A percentile compares a stretch with the other conserved stretches of the same genome.
Conservation (phyloP, 805 yeast genomes). For the Ogataea siamensis region DNA sequence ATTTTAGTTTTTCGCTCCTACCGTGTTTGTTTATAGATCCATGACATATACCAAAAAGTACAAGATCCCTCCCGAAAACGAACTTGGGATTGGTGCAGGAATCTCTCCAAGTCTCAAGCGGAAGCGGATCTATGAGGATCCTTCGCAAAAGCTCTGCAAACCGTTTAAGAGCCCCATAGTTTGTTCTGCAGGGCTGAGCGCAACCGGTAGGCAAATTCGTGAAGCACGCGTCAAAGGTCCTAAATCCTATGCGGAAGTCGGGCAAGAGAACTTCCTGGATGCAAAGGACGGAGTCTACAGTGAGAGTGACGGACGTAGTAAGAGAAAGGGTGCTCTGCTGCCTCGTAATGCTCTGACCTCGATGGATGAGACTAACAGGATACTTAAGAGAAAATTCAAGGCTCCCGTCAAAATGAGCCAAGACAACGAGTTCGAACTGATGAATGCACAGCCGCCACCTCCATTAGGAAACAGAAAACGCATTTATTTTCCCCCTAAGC, state of each 20-base stretch:
- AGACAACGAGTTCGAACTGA: slow-evolving; percentile 31
- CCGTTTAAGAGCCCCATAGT: slow-evolving; percentile 69
- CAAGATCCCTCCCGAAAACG: slow-evolving; percentile 30
- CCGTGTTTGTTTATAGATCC: slow-evolving; percentile 6
- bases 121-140: slow-evolving; percentile 50
- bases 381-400: slow-evolving; percentile 48
- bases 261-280: slow-evolving; percentile 22
- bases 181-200: slow-evolving; percentile 18
- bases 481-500: slow-evolving; percentile 73
- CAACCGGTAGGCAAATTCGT: slow-evolving; percentile 19
- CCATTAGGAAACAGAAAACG: slow-evolving; percentile 80
- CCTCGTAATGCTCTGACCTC: slow-evolving; percentile 50
- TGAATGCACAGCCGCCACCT: slow-evolving; percentile 53
- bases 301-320: slow-evolving; percentile 30
- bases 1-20: slow-evolving; percentile 1
- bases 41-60: slow-evolving; percentile 7
- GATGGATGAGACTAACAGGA: slow-evolving; percentile 39
- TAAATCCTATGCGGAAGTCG: slow-evolving; percentile 41
- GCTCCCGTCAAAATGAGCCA: slow-evolving; percentile 55
- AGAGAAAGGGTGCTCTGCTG: slow-evolving; percentile 58
- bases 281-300: too few species aligned
- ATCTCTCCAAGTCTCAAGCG: slow-evolving; percentile 56
- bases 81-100: slow-evolving; percentile 70
- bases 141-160: slow-evolving; percentile 50
- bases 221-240: slow-evolving; percentile 36